Evolutionary conservation across 2,329 filamentous ascomycete species (phyloP), one percentile per base, ranked within the genome.

Genomic region (Ceratocystis diversiconidia): DNA sequence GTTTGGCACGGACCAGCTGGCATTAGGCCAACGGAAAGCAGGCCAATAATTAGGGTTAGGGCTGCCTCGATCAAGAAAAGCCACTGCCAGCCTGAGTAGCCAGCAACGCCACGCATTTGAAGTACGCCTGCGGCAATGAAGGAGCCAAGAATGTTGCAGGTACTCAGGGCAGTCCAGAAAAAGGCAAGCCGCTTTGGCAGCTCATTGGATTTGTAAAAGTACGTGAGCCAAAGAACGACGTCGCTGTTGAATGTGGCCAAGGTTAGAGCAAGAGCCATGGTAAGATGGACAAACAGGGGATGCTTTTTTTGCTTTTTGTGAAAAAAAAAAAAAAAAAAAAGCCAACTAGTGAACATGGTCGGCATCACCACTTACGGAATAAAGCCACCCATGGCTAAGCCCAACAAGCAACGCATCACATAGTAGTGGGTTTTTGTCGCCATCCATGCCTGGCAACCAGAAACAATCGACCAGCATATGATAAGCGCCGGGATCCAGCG

Each of bases 341-440:
- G 25, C 1, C 2, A n/a, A 5, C 10, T n/a, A n/a, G n/a, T 8
- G 15, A 22, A 59, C 43, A 43, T 41, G 32, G 2, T 1, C 32
- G 3, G 32, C 10, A 36, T 36, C 32, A 57, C 10, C 70, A 72
- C 72, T 46, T 74, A 78, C 69, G 79, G 79, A 36, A 81, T 81
- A 65, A 80, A 81, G 0, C 79, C 79, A 22, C 79, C 79, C 75
- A 79, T 78, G 17, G 79, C 69, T 2, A 80, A 72, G 0, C 79
- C 79, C 1, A 81, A 69, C 1, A 80, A 68, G 2, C 74, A 75
- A 41, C 78, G 75, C 65, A 75, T 72, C 1, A 75, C 75, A 61
- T 76, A 78, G 66, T 76, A 80, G 5, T 72, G 73, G 1, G 74
- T 71, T 5, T 73, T 71, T 44, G 70, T 75, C 2, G 71, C 69